A percentile compares a stretch with the other conserved stretches of the same genome.
These are phyloP conservation scores for Penicillium hesseltinei DNA, from an alignment of 2,329 filamentous ascomycete genomes.

Conservation along the genomic window DNA sequence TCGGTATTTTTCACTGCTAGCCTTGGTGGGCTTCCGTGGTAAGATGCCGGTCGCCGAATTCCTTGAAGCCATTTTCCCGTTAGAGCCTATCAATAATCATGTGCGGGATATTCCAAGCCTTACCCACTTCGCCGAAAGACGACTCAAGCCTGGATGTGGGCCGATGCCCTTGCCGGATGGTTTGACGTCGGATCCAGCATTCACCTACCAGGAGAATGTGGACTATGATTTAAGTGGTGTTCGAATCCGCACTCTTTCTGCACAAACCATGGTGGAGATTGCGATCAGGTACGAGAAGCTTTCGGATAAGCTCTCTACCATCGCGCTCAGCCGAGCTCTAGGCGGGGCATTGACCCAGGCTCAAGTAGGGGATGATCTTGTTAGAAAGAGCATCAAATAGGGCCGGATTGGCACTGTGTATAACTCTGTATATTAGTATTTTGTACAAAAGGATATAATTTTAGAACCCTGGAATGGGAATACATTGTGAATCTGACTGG, in stretches of 20 bases:
- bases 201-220: conserved; percentile 31
- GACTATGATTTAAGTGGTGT: conserved; percentile 36
- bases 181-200: conserved; percentile 21
- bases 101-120: conserved; percentile 36
- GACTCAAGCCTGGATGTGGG: conserved; percentile 27
- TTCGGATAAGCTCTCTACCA: conserved; percentile 21
- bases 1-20: conserved; percentile 28
- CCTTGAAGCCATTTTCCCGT: conserved; percentile 31
- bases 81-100: conserved; percentile 30
- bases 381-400: background rate
- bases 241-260: conserved; percentile 31
- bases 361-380: conserved; percentile 14
- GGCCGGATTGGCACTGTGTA: background rate
- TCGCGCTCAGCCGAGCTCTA: conserved; percentile 28
- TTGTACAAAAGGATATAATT: background rate
- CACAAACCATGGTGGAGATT: conserved; percentile 36
- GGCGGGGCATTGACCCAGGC: conserved; percentile 33
- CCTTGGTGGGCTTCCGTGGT: conserved; percentile 26
- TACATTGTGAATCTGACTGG: background rate
- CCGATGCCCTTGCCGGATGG: conserved; percentile 21
- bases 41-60: conserved; percentile 30
- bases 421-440: background rate
- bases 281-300: conserved; percentile 37
- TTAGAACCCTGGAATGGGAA: background rate
- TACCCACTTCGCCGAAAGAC: conserved; percentile 27